Evolutionary conservation across 2,329 filamentous ascomycete species (phyloP), one percentile per base, ranked within the genome.

Genomic region (Aureobasidium sp.): DNA sequence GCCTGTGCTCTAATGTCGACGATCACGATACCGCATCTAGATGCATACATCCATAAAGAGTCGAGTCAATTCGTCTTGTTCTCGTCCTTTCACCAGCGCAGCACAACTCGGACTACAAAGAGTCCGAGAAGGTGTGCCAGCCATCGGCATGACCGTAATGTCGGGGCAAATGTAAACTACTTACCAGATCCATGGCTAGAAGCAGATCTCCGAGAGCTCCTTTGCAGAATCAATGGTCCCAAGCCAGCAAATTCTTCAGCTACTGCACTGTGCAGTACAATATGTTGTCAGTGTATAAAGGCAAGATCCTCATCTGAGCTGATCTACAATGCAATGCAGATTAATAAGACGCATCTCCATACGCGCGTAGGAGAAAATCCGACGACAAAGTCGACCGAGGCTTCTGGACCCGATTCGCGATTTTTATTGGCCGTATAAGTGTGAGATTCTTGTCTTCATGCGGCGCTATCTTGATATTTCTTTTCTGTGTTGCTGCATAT

Each of bases 401-500:
- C 14, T 40, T 40, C 11, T 27, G 10, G 22, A 10, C 8, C 16
- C 14, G n/a, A 27, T 4, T 27, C 22, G 22, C 6, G 4, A 17
- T 27, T 24, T 27, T 12, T 24, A 41, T 41, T 41, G 38, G 38
- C 38, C n/a, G 37, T 24, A 39, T 6, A 19, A 17, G 35, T 22
- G 21, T 19, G n/a, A 41, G 14, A n/a, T n/a, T 12, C 30, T 14
- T 41, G 38, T 4, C 22, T 24, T 41, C 35, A 41, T 41, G 38
- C 38, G 38, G 27, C n/a, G 14, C 27, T 41, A 41, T 41, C 38
- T 41, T 12, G n/a, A 8, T 27, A 17, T 27, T 14, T 27, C 14
- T 27, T 21, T 45, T 17, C 41, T n/a, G n/a, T n/a, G n/a, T 42
- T 42, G 25, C 29, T 45, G 41, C 41, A 45, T 29, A 34, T 45